These are phyloP conservation scores for Lunularia cruciata DNA, from an alignment of 225 moss, liverwort and hornwort species.

Conservation along the genomic window DNA sequence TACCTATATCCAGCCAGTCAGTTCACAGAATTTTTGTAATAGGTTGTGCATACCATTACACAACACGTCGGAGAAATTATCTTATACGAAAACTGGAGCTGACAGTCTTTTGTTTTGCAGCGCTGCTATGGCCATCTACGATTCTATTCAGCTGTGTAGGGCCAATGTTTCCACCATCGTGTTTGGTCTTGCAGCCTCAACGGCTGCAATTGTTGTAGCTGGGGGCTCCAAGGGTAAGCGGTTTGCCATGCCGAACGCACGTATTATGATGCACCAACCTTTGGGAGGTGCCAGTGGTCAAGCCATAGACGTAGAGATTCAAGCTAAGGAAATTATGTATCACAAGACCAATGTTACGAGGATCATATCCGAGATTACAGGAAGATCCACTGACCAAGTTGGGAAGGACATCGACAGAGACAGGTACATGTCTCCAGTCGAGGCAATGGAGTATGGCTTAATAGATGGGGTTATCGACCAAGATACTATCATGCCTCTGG, in stretches of 20 bases:
- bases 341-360: conserved; percentile 87
- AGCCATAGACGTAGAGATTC: conserved; percentile 97
- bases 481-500: conserved; percentile 78
- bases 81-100: too few relatives aligned
- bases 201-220: conserved; percentile 86
- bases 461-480: conserved; percentile 91
- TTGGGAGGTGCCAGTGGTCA: conserved; percentile 97
- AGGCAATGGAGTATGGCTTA: conserved; percentile 97
- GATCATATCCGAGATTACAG: conserved; percentile 89
- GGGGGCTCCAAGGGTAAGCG: conserved; percentile 89
- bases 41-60: too few relatives aligned
- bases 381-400: conserved; percentile 72
- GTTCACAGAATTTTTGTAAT: too few relatives aligned
- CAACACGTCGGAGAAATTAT: too few relatives aligned
- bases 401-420: conserved; percentile 96
- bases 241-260: conserved; percentile 90
- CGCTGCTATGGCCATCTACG: conserved; percentile 96
- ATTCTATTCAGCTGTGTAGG: conserved; percentile 93
- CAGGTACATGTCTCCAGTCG: conserved; percentile 95
- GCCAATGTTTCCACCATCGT: conserved; percentile 88
- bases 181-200: conserved; percentile 94
- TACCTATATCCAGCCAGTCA: too few relatives aligned
- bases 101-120: conserved; percentile 39
- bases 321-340: conserved; percentile 99
- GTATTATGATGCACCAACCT: conserved; percentile 99